These are phyloP conservation scores for Polygonum aviculare DNA, from an alignment of 148 eudicot genomes.

Conservation along the genomic window DNA sequence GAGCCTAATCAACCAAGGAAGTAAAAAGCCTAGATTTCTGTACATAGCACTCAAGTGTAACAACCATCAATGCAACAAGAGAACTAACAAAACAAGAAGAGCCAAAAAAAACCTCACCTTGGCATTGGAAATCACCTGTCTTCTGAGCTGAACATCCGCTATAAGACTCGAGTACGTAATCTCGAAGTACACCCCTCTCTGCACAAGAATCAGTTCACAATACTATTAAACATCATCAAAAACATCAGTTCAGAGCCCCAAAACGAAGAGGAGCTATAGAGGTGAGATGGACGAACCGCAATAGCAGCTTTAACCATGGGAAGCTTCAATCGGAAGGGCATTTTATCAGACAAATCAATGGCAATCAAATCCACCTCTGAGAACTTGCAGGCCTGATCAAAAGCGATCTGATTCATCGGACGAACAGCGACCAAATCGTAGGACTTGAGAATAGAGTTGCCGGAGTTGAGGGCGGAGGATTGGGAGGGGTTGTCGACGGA, in stretches of 20 bases:
- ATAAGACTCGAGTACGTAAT: slow-evolving; percentile 66
- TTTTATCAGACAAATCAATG: slow-evolving; percentile 72
- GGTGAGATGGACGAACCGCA: slow-evolving; percentile 34
- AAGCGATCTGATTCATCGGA: slow-evolving; percentile 66
- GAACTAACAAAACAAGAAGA: background rate
- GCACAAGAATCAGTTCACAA: slow-evolving; percentile 22
- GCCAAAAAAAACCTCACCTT: slow-evolving; percentile 39
- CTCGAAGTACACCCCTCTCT: slow-evolving; percentile 85
- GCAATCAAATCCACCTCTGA: slow-evolving; percentile 79
- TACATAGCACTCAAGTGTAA: background rate
- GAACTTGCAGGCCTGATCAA: slow-evolving; percentile 59
- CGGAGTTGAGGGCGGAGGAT: slow-evolving; percentile 61
- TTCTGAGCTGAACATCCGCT: slow-evolving; percentile 52
- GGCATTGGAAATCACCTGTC: slow-evolving; percentile 63
- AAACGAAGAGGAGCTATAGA: background rate
- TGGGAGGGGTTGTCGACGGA: slow-evolving; percentile 43
- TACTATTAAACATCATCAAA: background rate
- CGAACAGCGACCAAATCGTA: slow-evolving; percentile 77
- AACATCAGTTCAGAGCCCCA: slow-evolving; percentile 4
- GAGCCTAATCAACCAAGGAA: background rate
- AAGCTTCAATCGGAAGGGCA: slow-evolving; percentile 77
- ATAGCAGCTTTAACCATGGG: slow-evolving; percentile 68
- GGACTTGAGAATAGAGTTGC: slow-evolving; percentile 60
- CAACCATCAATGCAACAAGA: background rate
- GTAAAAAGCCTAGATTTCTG: no score